phyloP scores from a whole-genome alignment of 352 stramenopile species.

The Phytophthora uliginosa region DNA sequence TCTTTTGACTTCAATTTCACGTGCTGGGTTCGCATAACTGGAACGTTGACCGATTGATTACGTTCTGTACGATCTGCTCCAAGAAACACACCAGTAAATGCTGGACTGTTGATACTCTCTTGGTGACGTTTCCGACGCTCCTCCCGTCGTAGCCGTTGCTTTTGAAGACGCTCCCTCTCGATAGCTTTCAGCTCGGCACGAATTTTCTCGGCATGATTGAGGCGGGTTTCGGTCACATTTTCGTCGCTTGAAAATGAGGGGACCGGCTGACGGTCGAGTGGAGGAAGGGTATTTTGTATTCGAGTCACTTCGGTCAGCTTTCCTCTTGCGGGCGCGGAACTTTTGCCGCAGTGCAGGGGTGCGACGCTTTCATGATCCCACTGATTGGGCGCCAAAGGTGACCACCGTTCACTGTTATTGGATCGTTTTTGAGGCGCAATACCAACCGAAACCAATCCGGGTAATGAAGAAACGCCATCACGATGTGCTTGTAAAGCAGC shows the following conservation, averaged over 20 bases:
- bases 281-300: slow-evolving; percentile 4
- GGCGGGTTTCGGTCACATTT: slow-evolving; percentile 31
- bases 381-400: slow-evolving; percentile 15
- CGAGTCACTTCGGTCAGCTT: slow-evolving; percentile 7
- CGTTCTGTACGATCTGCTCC: neutral
- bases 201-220: slow-evolving; percentile 54
- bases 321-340: slow-evolving; percentile 1
- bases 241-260: slow-evolving; percentile 9
- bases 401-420: neutral
- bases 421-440: slow-evolving; percentile 6
- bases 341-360: neutral
- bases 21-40: slow-evolving; percentile 14
- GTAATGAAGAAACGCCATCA: slow-evolving; percentile 6
- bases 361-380: slow-evolving; percentile 18
- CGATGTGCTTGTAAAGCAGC: slow-evolving; percentile 1
- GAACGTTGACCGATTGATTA: neutral
- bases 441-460: slow-evolving; percentile 14
- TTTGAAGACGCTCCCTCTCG: slow-evolving; percentile 57
- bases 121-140: slow-evolving; percentile 47
- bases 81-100: slow-evolving; percentile 18
- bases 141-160: slow-evolving; percentile 51
- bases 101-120: slow-evolving; percentile 16
- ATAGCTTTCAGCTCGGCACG: slow-evolving; percentile 49
- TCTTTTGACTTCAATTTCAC: slow-evolving; percentile 32
- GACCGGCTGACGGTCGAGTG: slow-evolving; percentile 12